Evolutionary conservation across 306 rosid genomes (phyloP).

Genomic region (Lupinus albus): DNA sequence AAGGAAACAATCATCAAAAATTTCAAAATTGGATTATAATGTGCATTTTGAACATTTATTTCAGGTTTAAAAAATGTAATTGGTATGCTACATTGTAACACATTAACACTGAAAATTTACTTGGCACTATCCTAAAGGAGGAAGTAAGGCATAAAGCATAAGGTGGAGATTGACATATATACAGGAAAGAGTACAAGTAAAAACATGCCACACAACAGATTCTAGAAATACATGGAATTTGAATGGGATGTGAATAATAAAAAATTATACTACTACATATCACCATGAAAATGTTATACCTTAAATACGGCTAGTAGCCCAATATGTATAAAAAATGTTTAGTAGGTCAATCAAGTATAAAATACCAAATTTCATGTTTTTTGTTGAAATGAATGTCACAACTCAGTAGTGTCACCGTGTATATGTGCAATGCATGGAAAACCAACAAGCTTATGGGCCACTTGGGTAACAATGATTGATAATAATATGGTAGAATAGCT

Average conservation of each 20-base stretch:
- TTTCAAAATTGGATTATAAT: neutral
- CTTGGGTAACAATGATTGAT: neutral
- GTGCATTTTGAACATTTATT: neutral
- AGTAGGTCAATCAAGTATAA: neutral
- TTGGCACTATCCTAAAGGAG: constrained; percentile 4
- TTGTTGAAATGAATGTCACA: constrained; percentile 25
- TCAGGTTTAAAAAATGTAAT: constrained; percentile 7
- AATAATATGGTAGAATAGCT: constrained; percentile 20
- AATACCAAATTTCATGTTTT: constrained; percentile 10
- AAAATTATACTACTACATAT: neutral
- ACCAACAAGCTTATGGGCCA: constrained; percentile 22
- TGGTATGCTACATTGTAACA: too few species aligned
- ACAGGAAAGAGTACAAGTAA: neutral
- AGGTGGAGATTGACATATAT: neutral
- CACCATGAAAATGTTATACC: neutral
- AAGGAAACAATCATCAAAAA: constrained; percentile 4
- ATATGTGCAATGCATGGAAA: constrained; percentile 10
- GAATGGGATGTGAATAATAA: neutral
- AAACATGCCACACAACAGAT: constrained; percentile 16
- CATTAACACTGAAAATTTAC: too few species aligned
- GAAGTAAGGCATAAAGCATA: neutral
- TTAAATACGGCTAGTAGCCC: constrained; percentile 20
- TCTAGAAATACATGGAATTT: constrained; percentile 10
- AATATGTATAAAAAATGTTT: constrained; percentile 13
- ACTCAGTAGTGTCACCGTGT: neutral